Base-by-base conservation (phyloP, 2,329 filamentous ascomycete genomes). In the Nemania bipapillata region DNA sequence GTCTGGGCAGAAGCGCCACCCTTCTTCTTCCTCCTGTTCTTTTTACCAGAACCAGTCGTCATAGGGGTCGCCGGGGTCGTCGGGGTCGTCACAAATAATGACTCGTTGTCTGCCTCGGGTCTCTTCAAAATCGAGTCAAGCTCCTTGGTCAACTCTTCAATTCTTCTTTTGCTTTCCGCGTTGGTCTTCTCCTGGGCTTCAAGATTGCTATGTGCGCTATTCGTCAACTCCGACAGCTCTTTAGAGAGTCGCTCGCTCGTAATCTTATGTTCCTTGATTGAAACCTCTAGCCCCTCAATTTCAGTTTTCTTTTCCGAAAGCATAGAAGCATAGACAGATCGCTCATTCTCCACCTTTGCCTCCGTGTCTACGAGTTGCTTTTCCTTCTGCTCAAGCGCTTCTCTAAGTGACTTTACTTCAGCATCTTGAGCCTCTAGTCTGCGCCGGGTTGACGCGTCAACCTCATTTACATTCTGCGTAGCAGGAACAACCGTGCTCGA, bases 21-120 rank as follows among this genome's bases (percentile, higher is more conserved):
- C 86, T 96, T 97, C 84, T 95, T 97, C 78, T 92, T 92, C 72
- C 94, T 96, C 80, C 92, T 94, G 80, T 93, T 96, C 73, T 94
- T 96, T 80, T 92, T 94, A 80, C 93, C 95, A 0, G 75, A 65
- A 1, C 77, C 57, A 3, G 78, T 54, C 5, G 68, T 20, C 5
- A 63, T 32, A 0, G 75, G 37, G 0, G 79, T 42, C 0, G 76
- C 59, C 0, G 79, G 50, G 4, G 32, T 37, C 3, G 79, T 64
- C 3, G 58, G 37, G 24, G 32, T 50, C 37, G 49, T 3, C 5
- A 20, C 5, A 11, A 79, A 71, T 52, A 2, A 5, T 28, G 24
- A 30, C 4, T 30, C 12, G 11, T 52, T 20, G 15, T 75, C 40
- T 11, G 77, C 50, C 3, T 76, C 54, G 5, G 75, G 26, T 26